Conservation (phyloP, 148 eudicot genomes). For the Rhododendron ovatum region DNA sequence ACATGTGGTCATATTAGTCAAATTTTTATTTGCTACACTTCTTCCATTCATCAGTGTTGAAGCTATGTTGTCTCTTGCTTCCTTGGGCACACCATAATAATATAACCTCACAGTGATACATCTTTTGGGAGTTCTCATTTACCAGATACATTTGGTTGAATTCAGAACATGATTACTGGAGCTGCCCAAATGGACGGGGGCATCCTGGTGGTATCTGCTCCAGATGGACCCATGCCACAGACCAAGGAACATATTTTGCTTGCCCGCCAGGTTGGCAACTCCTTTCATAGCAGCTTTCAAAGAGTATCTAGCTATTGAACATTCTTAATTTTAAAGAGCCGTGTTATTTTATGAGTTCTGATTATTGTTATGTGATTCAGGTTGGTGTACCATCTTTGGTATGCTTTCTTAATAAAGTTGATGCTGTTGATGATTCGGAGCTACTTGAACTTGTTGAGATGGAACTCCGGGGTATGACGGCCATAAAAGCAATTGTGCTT, state of each 20-base stretch:
- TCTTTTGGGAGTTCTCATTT: neutral
- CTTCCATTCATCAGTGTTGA: neutral
- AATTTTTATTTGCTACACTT: neutral
- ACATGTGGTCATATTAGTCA: neutral
- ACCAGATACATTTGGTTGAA: constrained; percentile 1
- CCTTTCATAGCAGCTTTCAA: constrained; percentile 11
- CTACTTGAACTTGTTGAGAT: constrained; percentile 88
- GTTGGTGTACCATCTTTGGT: constrained; percentile 94
- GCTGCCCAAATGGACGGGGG: constrained; percentile 99
- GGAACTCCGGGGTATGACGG: constrained; percentile 64
- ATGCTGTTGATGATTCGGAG: constrained; percentile 84
- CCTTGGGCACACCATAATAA: neutral
- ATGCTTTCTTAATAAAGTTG: constrained; percentile 87
- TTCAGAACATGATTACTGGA: constrained; percentile 88
- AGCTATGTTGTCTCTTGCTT: neutral
- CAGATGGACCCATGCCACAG: constrained; percentile 96
- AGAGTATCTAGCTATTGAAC: neutral
- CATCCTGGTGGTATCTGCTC: constrained; percentile 88
- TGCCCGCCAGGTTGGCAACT: constrained; percentile 59
- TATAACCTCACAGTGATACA: too few species aligned
- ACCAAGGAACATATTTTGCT: constrained; percentile 90
- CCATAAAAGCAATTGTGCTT: neutral
- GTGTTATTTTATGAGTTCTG: neutral
- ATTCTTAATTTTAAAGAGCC: neutral
- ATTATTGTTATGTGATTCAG: constrained; percentile 22